A percentile compares a stretch with the other conserved stretches of the same genome.
These are phyloP conservation scores for Phlebiopsis gigantea DNA, from an alignment of 768 basidiomycete genomes.

Conservation along the genomic window DNA sequence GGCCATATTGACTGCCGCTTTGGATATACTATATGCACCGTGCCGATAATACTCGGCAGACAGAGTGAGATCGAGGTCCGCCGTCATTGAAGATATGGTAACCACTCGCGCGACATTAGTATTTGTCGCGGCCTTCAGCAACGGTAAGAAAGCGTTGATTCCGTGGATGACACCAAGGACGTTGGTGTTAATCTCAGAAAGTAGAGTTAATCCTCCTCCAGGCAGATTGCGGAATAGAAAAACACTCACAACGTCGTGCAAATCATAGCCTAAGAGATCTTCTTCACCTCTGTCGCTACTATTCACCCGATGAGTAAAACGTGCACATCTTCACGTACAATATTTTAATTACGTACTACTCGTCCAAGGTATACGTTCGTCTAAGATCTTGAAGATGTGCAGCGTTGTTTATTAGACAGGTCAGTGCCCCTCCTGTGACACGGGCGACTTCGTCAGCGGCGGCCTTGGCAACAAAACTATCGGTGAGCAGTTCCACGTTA, in stretches of 20 bases:
- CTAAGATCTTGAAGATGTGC: slow-evolving; percentile 15
- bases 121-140: slow-evolving; percentile 26
- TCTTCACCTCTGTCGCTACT: too few species aligned
- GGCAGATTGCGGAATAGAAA: too few species aligned
- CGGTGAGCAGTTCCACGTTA: too few species aligned
- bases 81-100: slow-evolving; percentile 27
- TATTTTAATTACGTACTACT: slow-evolving; percentile 26
- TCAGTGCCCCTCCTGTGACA: slow-evolving; percentile 29
- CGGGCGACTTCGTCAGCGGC: slow-evolving; percentile 25
- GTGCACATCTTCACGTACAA: too few species aligned
- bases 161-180: slow-evolving; percentile 31
- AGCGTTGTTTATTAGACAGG: slow-evolving; percentile 35
- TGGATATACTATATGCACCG: slow-evolving; percentile 30
- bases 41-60: slow-evolving; percentile 2
- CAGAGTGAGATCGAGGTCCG: slow-evolving; percentile 23
- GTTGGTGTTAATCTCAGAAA: too few species aligned
- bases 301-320: too few species aligned
- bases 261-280: too few species aligned
- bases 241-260: too few species aligned
- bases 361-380: slow-evolving; percentile 10
- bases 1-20: slow-evolving; percentile 33
- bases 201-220: too few species aligned
- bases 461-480: too few species aligned
- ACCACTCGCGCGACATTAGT: slow-evolving; percentile 29
- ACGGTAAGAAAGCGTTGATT: slow-evolving; percentile 34